Conservation (phyloP, 805 yeast species). For the Ogataea paraovalis region DNA sequence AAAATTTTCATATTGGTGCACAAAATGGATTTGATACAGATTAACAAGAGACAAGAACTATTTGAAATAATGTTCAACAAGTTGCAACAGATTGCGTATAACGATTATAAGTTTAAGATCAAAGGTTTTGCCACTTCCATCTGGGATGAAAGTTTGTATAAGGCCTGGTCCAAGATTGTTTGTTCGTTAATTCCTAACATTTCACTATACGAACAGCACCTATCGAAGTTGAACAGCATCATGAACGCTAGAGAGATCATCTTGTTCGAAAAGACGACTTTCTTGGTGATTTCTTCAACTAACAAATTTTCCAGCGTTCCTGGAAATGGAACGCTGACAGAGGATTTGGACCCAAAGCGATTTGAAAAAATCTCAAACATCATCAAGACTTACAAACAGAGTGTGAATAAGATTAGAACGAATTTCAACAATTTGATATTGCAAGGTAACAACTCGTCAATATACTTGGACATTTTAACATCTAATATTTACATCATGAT, state of each 20-base stretch:
- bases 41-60: conserved; percentile 78
- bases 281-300: conserved; percentile 69
- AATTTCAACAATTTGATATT: conserved; percentile 75
- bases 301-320: conserved; percentile 22
- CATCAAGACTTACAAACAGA: conserved; percentile 90
- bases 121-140: conserved; percentile 92
- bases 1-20: conserved; percentile 88
- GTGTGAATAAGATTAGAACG: conserved; percentile 80
- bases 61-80: conserved; percentile 82
- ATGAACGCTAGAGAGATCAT: conserved; percentile 87
- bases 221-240: conserved; percentile 66
- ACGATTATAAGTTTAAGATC: conserved; percentile 58
- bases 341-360: conserved; percentile 77
- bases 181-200: conserved; percentile 94
- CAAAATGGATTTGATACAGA: conserved; percentile 93
- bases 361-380: conserved; percentile 93
- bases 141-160: conserved; percentile 94
- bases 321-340: conserved; percentile 2
- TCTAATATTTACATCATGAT: conserved; percentile 37
- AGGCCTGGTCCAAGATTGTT: conserved; percentile 96
- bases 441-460: conserved; percentile 43
- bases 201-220: conserved; percentile 68
- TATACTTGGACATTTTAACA: conserved; percentile 33
- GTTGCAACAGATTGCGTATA: conserved; percentile 62
- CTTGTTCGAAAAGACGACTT: conserved; percentile 89